These are phyloP conservation scores for Flaveria linearis DNA, from an alignment of 129 eudicot species.

Conservation along the genomic window DNA sequence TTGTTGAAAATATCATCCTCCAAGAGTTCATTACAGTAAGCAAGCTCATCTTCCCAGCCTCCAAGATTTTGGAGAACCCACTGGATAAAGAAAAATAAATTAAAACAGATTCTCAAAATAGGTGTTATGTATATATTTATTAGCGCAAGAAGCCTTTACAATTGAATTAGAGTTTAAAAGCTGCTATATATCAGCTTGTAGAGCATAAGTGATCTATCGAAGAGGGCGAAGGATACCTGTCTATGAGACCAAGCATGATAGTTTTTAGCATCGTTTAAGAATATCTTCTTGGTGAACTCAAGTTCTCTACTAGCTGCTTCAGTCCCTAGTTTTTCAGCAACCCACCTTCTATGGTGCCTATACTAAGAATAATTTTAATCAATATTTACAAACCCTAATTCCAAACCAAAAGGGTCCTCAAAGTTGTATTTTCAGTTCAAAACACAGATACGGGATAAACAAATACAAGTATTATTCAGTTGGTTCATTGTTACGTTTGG, in stretches of 20 bases:
- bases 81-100: constrained; percentile 41
- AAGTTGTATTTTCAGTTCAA: neutral
- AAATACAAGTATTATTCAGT: neutral
- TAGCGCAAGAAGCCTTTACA: neutral
- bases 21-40: constrained; percentile 73
- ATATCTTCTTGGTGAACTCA: constrained; percentile 79
- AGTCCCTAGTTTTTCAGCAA: constrained; percentile 87
- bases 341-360: constrained; percentile 99
- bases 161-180: neutral
- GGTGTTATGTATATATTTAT: neutral
- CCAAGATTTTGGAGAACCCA: constrained; percentile 97
- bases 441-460: neutral
- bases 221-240: constrained; percentile 54
- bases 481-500: neutral
- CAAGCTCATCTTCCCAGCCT: constrained; percentile 98
- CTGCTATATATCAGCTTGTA: constrained; percentile 2
- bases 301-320: constrained; percentile 61
- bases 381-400: constrained; percentile 10
- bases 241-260: constrained; percentile 99
- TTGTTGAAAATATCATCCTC: constrained; percentile 82
- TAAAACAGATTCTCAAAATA: constrained; percentile 7
- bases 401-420: constrained; percentile 12
- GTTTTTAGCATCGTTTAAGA: constrained; percentile 77
- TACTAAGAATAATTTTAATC: constrained; percentile 24
- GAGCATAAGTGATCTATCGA: neutral